phyloP scores from a whole-genome alignment of 2,329 filamentous ascomycete genomes.

The Beauveria sp. region DNA sequence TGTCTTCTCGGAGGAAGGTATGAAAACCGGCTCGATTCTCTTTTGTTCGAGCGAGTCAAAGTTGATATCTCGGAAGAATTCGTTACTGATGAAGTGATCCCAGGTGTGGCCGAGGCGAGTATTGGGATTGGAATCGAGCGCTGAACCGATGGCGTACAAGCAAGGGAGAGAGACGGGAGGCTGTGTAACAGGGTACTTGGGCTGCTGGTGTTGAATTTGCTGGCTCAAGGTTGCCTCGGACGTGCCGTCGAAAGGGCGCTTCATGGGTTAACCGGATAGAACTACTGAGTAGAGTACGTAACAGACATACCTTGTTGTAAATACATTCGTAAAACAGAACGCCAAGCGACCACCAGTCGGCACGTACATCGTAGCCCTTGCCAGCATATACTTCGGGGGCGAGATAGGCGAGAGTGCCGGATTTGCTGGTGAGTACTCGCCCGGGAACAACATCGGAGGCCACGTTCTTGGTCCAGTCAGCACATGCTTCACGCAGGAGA shows the following conservation, averaged over 20 bases:
- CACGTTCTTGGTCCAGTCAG: conserved; percentile 66
- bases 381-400: conserved; percentile 93
- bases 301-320: conserved; percentile 75
- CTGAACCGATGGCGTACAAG: conserved; percentile 76
- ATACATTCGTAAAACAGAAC: conserved; percentile 99
- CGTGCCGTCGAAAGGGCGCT: conserved; percentile 90
- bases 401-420: conserved; percentile 89
- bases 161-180: conserved; percentile 85
- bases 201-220: conserved; percentile 70
- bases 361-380: conserved; percentile 78
- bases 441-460: conserved; percentile 84
- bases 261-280: conserved; percentile 16
- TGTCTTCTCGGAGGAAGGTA: conserved; percentile 92
- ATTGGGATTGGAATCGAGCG: conserved; percentile 72
- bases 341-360: conserved; percentile 97
- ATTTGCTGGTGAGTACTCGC: conserved; percentile 85
- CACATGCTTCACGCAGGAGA: background rate
- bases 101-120: conserved; percentile 82
- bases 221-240: conserved; percentile 73
- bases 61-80: conserved; percentile 82
- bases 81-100: conserved; percentile 76
- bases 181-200: conserved; percentile 80
- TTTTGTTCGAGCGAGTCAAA: conserved; percentile 81
- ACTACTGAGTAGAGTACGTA: background rate
- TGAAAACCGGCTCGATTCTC: conserved; percentile 82